phyloP scores from a whole-genome alignment of 768 basidiomycete species.

The Tylopilus subfusipes region DNA sequence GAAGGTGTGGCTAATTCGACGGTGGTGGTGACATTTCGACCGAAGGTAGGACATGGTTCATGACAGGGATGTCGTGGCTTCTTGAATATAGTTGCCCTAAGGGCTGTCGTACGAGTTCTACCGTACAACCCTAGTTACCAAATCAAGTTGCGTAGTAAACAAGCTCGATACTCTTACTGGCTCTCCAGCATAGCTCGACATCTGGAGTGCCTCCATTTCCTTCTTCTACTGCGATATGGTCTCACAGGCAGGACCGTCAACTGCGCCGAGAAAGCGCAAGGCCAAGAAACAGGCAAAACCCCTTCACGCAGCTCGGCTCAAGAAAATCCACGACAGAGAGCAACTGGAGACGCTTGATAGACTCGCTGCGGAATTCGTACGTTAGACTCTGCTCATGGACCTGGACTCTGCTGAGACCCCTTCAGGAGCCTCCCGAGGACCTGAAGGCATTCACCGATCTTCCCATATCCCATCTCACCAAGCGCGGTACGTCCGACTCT shows the following conservation, averaged over 20 bases:
- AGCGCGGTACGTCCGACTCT: slow-evolving; percentile 48
- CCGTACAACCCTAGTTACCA: too few species aligned
- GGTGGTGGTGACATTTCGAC: slow-evolving; percentile 56
- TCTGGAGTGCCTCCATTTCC: not conserved
- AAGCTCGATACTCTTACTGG: too few species aligned
- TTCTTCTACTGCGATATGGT: slow-evolving; percentile 9
- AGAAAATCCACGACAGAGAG: slow-evolving; percentile 46
- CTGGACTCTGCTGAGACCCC: slow-evolving; percentile 28
- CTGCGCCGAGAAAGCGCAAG: slow-evolving; percentile 6
- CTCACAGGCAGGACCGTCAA: slow-evolving; percentile 19
- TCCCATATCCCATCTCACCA: slow-evolving; percentile 74
- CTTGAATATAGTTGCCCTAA: not conserved
- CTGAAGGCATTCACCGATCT: slow-evolving; percentile 62
- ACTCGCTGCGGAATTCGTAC: slow-evolving; percentile 50
- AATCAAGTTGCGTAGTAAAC: too few species aligned
- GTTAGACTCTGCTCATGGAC: slow-evolving; percentile 9
- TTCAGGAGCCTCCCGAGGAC: slow-evolving; percentile 49
- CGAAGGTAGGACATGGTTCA: slow-evolving; percentile 15
- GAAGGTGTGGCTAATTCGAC: slow-evolving; percentile 70
- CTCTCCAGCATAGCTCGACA: too few species aligned
- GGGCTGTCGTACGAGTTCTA: too few species aligned
- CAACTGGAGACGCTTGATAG: slow-evolving; percentile 48
- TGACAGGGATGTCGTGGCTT: slow-evolving; percentile 4
- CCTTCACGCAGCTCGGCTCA: slow-evolving; percentile 30
- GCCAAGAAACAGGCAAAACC: slow-evolving; percentile 15